Evolutionary conservation across 2,329 filamentous ascomycete species (phyloP).

Genomic region (Fusarium falciforme): DNA sequence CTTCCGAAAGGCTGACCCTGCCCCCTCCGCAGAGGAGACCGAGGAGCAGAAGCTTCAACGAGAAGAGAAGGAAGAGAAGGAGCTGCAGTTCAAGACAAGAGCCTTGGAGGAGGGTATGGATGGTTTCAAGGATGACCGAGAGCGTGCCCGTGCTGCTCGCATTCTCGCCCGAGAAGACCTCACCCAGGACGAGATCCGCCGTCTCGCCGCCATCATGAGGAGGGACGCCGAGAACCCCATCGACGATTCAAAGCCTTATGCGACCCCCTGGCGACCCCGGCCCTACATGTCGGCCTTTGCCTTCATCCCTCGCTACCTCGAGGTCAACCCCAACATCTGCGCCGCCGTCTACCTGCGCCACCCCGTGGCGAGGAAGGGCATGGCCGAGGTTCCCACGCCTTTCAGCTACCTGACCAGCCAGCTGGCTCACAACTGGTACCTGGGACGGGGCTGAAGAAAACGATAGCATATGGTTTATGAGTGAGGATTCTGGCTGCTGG

Average conservation of each 20-base stretch:
- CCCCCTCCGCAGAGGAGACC: conserved; percentile 27
- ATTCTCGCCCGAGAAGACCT: conserved; percentile 51
- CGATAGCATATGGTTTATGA: conserved; percentile 1
- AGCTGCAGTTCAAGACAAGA: conserved; percentile 44
- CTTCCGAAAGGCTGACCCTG: conserved; percentile 46
- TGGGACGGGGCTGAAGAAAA: conserved; percentile 75
- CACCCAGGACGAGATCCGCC: conserved; percentile 62
- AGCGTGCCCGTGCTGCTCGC: conserved; percentile 45
- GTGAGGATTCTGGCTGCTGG: conserved; percentile 31
- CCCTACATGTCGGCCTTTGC: conserved; percentile 92
- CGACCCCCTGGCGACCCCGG: conserved; percentile 89
- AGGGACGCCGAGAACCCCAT: conserved; percentile 79
- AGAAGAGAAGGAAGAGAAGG: conserved; percentile 35
- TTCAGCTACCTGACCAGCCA: conserved; percentile 78
- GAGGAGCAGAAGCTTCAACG: conserved; percentile 26
- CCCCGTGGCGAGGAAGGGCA: conserved; percentile 85
- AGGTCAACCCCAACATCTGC: conserved; percentile 98
- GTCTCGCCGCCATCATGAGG: conserved; percentile 68
- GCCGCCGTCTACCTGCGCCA: conserved; percentile 94
- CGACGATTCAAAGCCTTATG: conserved; percentile 84
- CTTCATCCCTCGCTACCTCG: conserved; percentile 93
- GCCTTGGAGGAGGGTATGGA: conserved; percentile 51
- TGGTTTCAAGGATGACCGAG: conserved; percentile 48
- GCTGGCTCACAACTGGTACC: conserved; percentile 93
- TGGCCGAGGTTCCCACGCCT: conserved; percentile 86